phyloP scores from a whole-genome alignment of 306 rosid genomes.

The Rubus parviflorus region DNA sequence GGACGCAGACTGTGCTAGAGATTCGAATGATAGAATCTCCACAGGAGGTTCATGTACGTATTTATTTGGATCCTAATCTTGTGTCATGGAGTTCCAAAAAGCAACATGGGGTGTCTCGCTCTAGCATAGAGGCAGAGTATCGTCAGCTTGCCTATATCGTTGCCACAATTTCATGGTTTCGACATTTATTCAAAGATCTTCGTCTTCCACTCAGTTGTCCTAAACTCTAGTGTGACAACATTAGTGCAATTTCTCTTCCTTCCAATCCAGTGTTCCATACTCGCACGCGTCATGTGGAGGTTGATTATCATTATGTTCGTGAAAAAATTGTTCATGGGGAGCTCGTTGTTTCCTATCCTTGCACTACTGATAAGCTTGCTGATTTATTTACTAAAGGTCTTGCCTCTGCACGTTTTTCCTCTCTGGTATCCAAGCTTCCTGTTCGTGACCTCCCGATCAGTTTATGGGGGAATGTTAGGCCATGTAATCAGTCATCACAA shows the following conservation, averaged over 20 bases:
- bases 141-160: neutral
- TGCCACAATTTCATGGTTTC: neutral
- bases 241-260: neutral
- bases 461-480: too few species aligned
- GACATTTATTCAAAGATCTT: neutral
- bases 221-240: neutral
- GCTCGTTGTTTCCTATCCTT: neutral
- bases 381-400: neutral
- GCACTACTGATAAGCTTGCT: neutral
- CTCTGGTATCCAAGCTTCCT: too few species aligned
- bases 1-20: neutral
- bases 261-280: neutral
- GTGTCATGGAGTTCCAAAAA: conserved; percentile 1
- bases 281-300: neutral
- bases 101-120: neutral
- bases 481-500: too few species aligned
- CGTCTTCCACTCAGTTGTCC: neutral
- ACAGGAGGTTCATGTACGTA: neutral
- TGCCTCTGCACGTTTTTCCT: too few species aligned
- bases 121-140: too few species aligned
- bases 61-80: neutral
- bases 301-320: neutral
- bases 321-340: neutral
- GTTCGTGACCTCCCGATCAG: too few species aligned
- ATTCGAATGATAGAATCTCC: neutral